Evolutionary conservation across 768 basidiomycete genomes (phyloP), one percentile per base, ranked within the genome.

Genomic region (Tubosaeta sp.): DNA sequence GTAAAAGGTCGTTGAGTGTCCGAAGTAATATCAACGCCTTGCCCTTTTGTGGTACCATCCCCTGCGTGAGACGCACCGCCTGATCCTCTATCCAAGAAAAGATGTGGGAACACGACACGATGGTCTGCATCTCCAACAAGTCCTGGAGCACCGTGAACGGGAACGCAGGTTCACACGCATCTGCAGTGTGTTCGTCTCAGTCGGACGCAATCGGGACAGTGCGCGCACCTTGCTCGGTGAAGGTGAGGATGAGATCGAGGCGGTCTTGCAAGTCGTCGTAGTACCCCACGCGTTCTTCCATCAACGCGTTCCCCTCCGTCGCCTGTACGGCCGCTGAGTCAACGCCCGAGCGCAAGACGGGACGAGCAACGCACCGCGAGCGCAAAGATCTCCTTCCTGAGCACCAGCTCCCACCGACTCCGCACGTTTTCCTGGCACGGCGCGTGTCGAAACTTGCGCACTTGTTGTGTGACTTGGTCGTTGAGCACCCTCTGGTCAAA

Each of bases 81-180:
- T 88, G 83, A 50, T 68, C 67, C 71, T 94, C 91, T 43, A 94
- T 86, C 87, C 90, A 94, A 4, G 84, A 84, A 70, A 94, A 92
- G 21, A 94, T 81, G 56, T 87, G 84, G 10, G 89, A 89, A 63
- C 92, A 94, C 16, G 89, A 91, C 1, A 74, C 68, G 54, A 94
- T 87, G 6, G 92, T 93, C 55, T 93, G 90, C 1, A 82, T 83
- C 66, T 94, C 92, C 45, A 94, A 73, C 18, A 94, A 74, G 60
- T 92, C 90, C 62, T 90, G 86, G 1, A 93, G 78, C 13, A 88
- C 74, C 30, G 73, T 73, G 54, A 93, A 83, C 1, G 90, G 84
- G 55, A 91, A 84, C 2, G 77, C 77, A 35, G 77, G 74, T 55
- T 93, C 90, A 59, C 85, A 88, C n/a, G 83, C 86, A 60, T 90